These are phyloP conservation scores for Flaveria sonorensis DNA, from an alignment of 129 eudicot species.

Conservation along the genomic window DNA sequence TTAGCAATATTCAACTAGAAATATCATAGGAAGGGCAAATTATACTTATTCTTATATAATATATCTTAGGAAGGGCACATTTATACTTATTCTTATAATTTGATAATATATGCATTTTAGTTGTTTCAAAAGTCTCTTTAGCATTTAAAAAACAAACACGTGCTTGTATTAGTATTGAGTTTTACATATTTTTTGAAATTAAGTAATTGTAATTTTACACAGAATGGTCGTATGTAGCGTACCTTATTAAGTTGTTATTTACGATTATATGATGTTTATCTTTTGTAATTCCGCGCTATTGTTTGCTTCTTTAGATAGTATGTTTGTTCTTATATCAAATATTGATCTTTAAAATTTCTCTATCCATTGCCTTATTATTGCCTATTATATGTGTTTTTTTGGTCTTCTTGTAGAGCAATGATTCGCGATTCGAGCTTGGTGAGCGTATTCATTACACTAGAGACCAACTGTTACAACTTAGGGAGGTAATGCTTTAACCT, in stretches of 20 bases:
- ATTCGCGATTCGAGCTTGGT: slow-evolving; percentile 73
- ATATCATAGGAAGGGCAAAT: neutral
- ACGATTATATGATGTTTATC: neutral
- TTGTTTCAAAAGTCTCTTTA: neutral
- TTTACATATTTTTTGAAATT: too few relatives aligned
- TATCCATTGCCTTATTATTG: neutral
- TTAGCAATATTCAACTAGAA: neutral
- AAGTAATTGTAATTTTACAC: neutral
- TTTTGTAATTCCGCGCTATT: neutral
- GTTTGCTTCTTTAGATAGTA: neutral
- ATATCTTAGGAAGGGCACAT: neutral
- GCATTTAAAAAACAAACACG: neutral
- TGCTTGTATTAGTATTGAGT: neutral
- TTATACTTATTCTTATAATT: neutral
- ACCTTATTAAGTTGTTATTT: neutral
- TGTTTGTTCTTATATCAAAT: neutral
- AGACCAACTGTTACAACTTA: slow-evolving; percentile 86
- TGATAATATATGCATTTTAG: neutral
- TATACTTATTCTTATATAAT: neutral
- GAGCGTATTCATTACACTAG: slow-evolving; percentile 75
- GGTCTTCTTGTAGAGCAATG: slow-evolving; percentile 57
- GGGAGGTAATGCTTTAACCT: slow-evolving; percentile 61
- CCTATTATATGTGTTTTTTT: neutral
- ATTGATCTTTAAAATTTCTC: neutral
- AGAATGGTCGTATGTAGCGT: neutral